These are phyloP conservation scores for Theileria annulata DNA, from an alignment of 169 alveolate species.

Conservation along the genomic window DNA sequence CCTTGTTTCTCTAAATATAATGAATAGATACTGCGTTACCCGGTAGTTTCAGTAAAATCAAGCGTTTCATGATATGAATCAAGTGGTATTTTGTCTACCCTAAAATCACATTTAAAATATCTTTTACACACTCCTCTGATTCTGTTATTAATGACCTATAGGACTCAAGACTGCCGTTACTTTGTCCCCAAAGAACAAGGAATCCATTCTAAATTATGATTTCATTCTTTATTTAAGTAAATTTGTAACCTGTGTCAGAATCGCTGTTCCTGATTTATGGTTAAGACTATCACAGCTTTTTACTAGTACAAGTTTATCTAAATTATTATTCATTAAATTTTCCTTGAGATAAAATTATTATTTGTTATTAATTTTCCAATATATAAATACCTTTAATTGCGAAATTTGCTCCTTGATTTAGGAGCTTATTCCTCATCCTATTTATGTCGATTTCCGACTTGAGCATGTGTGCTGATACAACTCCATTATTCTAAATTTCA, in stretches of 20 bases:
- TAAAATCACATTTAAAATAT: background rate
- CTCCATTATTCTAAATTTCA: background rate
- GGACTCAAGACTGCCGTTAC: background rate
- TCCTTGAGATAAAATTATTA: background rate
- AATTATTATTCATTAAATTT: background rate
- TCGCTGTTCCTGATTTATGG: slow-evolving; percentile 2
- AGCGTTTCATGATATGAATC: slow-evolving; percentile 5
- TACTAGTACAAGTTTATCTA: slow-evolving; percentile 11
- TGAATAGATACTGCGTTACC: background rate
- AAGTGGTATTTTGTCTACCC: background rate
- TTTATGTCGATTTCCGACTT: background rate
- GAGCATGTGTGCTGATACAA: background rate
- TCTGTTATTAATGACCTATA: slow-evolving; percentile 8
- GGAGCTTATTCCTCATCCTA: background rate
- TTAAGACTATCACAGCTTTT: background rate
- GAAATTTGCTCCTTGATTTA: background rate
- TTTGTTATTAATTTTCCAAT: background rate
- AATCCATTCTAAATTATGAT: slow-evolving; percentile 7
- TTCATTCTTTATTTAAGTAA: background rate
- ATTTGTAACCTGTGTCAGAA: background rate
- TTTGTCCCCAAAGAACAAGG: slow-evolving; percentile 9
- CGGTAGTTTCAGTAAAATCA: slow-evolving; percentile 1
- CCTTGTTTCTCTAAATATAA: background rate
- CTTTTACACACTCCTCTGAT: slow-evolving; percentile 9
- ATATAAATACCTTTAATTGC: background rate